Percentiles rank a stretch among this genome's conserved stretches.
These are phyloP conservation scores for Aspergillus carlsbadensis DNA, from an alignment of 495 filamentous ascomycete genomes.

Conservation along the genomic window DNA sequence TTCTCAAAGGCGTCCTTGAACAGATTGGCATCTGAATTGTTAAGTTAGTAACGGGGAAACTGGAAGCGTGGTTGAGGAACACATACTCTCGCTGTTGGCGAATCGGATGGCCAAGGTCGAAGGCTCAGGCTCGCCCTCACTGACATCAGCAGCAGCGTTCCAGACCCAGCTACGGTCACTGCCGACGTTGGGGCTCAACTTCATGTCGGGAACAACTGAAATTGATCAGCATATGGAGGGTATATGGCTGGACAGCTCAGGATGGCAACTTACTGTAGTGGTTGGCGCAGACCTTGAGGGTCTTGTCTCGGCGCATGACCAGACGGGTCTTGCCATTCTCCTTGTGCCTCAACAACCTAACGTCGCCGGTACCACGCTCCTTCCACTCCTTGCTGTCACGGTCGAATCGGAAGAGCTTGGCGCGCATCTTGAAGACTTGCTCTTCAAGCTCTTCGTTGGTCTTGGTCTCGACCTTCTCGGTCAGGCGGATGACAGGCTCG, in stretches of 20 bases:
- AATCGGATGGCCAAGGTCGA: slow-evolving; percentile 96
- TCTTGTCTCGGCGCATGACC: slow-evolving; percentile 99
- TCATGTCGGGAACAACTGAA: slow-evolving; percentile 96
- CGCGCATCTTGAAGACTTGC: slow-evolving; percentile 97
- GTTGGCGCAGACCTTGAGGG: slow-evolving; percentile 99
- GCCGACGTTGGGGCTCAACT: slow-evolving; percentile 94
- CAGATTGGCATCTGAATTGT: slow-evolving; percentile 77
- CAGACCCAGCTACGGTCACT: slow-evolving; percentile 99
- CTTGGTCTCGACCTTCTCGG: slow-evolving; percentile 93
- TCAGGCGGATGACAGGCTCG: slow-evolving; percentile 91
- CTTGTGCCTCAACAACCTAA: slow-evolving; percentile 94
- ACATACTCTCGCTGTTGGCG: slow-evolving; percentile 94
- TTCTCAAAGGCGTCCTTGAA: slow-evolving; percentile 99
- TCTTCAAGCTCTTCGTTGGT: slow-evolving; percentile 99
- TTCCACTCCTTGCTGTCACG: slow-evolving; percentile 92
- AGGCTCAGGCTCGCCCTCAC: slow-evolving; percentile 95
- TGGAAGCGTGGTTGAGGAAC: neutral
- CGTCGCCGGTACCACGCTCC: slow-evolving; percentile 96
- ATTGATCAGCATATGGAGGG: slow-evolving; percentile 16
- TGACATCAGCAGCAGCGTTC: slow-evolving; percentile 97
- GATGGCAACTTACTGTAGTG: slow-evolving; percentile 82
- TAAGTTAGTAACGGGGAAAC: slow-evolving; percentile 5
- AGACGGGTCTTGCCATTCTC: slow-evolving; percentile 97
- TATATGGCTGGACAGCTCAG: neutral
- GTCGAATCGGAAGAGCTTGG: slow-evolving; percentile 99